phyloP scores from a whole-genome alignment of 2,329 filamentous ascomycete species.

The Cladosporium cucumerinum region DNA sequence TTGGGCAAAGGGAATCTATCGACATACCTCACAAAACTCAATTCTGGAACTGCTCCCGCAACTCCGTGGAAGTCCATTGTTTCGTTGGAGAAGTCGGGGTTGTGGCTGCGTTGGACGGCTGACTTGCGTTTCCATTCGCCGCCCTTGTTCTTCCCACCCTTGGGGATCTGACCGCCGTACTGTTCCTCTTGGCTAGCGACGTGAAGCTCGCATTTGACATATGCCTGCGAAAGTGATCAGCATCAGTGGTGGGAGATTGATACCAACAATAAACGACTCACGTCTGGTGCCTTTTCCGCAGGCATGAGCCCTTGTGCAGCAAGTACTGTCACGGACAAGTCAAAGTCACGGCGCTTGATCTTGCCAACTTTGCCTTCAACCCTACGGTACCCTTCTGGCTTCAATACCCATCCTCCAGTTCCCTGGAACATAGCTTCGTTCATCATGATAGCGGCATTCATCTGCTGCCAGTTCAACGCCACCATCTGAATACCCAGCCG shows the following conservation, averaged over 20 bases:
- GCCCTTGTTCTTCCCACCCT: constrained; percentile 52
- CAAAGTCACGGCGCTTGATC: constrained; percentile 43
- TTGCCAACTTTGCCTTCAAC: constrained; percentile 20
- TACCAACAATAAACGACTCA: neutral
- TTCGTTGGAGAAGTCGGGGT: constrained; percentile 45
- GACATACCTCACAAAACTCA: constrained; percentile 49
- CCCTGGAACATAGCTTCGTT: constrained; percentile 89
- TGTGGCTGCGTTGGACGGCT: constrained; percentile 40
- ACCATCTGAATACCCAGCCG: constrained; percentile 85
- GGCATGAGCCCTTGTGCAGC: constrained; percentile 70
- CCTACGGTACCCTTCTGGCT: constrained; percentile 69
- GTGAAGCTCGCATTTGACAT: constrained; percentile 77
- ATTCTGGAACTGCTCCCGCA: constrained; percentile 42
- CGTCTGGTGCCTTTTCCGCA: constrained; percentile 47
- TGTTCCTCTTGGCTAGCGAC: constrained; percentile 63
- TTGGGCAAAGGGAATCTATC: constrained; percentile 1
- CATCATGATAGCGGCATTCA: constrained; percentile 92
- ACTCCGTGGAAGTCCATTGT: constrained; percentile 44
- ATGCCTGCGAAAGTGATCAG: constrained; percentile 50
- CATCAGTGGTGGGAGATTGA: neutral
- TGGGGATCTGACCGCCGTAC: constrained; percentile 40
- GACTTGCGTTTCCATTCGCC: constrained; percentile 48
- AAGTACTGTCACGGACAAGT: constrained; percentile 68
- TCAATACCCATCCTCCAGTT: constrained; percentile 78
- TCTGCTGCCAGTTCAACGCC: constrained; percentile 89